A percentile compares a stretch with the other conserved stretches of the same genome.
phyloP scores from a whole-genome alignment of 2,329 filamentous ascomycete genomes.

The Onygena corvina region DNA sequence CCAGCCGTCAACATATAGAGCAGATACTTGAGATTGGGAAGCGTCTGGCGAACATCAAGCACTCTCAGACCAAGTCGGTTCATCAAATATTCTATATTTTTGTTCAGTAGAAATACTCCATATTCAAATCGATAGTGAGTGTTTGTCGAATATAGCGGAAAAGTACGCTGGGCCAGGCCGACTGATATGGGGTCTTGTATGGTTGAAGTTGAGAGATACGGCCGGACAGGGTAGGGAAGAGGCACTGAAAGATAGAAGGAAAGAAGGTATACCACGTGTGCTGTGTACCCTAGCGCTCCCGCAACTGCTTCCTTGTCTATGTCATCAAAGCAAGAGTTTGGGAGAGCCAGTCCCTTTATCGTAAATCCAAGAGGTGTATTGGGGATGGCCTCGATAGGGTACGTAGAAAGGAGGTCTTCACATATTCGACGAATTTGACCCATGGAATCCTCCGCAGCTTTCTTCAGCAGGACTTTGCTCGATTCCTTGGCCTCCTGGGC shows the following conservation, averaged over 20 bases:
- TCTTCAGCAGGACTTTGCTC: conserved; percentile 44
- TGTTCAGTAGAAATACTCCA: conserved; percentile 91
- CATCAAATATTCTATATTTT: conserved; percentile 67
- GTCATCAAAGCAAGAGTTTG: conserved; percentile 67
- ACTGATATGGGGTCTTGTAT: conserved; percentile 61
- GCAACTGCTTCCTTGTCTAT: conserved; percentile 55
- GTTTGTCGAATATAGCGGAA: conserved; percentile 65
- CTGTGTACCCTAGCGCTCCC: conserved; percentile 68
- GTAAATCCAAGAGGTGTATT: conserved; percentile 63
- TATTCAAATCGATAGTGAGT: conserved; percentile 91
- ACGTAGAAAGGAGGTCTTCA: conserved; percentile 67
- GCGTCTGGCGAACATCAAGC: conserved; percentile 78
- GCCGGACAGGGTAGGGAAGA: conserved; percentile 66
- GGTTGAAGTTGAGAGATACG: conserved; percentile 60
- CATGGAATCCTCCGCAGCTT: conserved; percentile 53
- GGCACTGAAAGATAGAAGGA: conserved; percentile 71
- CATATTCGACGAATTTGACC: conserved; percentile 84
- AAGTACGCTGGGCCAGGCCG: conserved; percentile 49
- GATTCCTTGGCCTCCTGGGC: conserved; percentile 48
- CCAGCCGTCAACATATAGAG: conserved; percentile 81
- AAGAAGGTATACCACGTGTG: conserved; percentile 61
- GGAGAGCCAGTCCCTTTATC: conserved; percentile 64
- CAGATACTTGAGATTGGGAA: conserved; percentile 88
- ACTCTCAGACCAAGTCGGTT: conserved; percentile 60
- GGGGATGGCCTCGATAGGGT: conserved; percentile 60